A percentile compares a stretch with the other conserved stretches of the same genome.
phyloP scores from a whole-genome alignment of 2,329 filamentous ascomycete species.

The Cryphonectria japonica region DNA sequence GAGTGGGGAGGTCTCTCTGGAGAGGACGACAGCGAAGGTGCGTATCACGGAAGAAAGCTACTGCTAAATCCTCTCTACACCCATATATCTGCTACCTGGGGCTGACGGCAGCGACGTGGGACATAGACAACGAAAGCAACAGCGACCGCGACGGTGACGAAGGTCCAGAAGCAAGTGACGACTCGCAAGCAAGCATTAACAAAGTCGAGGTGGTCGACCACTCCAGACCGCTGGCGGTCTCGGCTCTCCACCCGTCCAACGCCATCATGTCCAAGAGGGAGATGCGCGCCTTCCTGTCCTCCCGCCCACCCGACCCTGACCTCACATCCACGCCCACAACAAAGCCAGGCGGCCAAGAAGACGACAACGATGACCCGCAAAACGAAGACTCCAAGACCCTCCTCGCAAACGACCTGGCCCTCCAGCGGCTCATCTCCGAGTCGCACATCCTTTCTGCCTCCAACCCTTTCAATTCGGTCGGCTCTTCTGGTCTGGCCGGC shows the following conservation, averaged over 20 bases:
- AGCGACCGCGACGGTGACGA: slow-evolving; percentile 36
- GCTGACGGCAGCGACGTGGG: slow-evolving; percentile 32
- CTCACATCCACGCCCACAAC: slow-evolving; percentile 21
- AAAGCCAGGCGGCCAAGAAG: slow-evolving; percentile 29
- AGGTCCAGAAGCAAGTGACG: slow-evolving; percentile 29
- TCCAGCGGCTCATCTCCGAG: slow-evolving; percentile 88
- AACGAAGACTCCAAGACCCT: slow-evolving; percentile 68
- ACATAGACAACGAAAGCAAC: slow-evolving; percentile 32
- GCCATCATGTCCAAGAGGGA: slow-evolving; percentile 66
- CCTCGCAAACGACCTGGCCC: slow-evolving; percentile 87
- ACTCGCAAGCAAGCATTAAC: slow-evolving; percentile 29
- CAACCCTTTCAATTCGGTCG: slow-evolving; percentile 50
- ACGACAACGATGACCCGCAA: slow-evolving; percentile 40
- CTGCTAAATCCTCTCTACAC: no score
- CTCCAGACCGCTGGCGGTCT: slow-evolving; percentile 41
- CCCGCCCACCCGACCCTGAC: slow-evolving; percentile 48
- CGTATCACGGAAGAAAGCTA: slow-evolving; percentile 18
- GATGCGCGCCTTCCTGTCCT: slow-evolving; percentile 78
- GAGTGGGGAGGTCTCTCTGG: slow-evolving; percentile 70
- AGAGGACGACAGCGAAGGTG: slow-evolving; percentile 44
- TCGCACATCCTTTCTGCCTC: slow-evolving; percentile 78
- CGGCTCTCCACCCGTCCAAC: slow-evolving; percentile 36
- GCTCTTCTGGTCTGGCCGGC: slow-evolving; percentile 43
- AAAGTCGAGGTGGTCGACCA: slow-evolving; percentile 67
- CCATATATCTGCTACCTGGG: slow-evolving; percentile 17